Percentiles rank a stretch among this genome's conserved stretches.
Conservation (phyloP, 139 green algal genomes). For the Asterochloris erici region DNA sequence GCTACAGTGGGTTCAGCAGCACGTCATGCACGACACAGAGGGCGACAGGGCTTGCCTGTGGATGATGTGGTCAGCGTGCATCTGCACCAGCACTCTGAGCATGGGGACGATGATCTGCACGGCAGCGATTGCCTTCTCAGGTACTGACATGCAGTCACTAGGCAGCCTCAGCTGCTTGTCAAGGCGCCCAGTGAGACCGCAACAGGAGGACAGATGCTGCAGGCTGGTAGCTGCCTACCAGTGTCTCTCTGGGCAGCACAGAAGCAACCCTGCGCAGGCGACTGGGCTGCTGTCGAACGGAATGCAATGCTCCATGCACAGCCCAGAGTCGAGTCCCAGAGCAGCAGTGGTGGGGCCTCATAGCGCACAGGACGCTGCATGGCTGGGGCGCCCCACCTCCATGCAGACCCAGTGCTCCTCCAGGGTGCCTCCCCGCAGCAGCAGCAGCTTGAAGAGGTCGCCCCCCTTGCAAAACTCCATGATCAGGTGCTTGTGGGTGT, state of each 20-base stretch:
- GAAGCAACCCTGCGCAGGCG: neutral
- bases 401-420: slow-evolving; percentile 67
- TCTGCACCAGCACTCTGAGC: slow-evolving; percentile 65
- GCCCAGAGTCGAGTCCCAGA: too few species aligned
- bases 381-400: slow-evolving; percentile 37
- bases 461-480: slow-evolving; percentile 77
- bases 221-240: too few species aligned
- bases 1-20: slow-evolving; percentile 38
- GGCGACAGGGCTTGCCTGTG: slow-evolving; percentile 37
- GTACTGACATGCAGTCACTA: too few species aligned
- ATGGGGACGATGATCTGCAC: slow-evolving; percentile 71
- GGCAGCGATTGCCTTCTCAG: too few species aligned
- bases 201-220: too few species aligned
- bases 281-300: too few species aligned
- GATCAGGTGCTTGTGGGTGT: slow-evolving; percentile 56
- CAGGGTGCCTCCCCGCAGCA: slow-evolving; percentile 54
- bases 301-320: too few species aligned
- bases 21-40: too few species aligned
- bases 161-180: too few species aligned
- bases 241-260: neutral
- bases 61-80: slow-evolving; percentile 60
- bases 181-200: too few species aligned
- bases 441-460: slow-evolving; percentile 78
- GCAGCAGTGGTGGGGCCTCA: too few species aligned
- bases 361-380: neutral